Conservation (phyloP, 345 rosid species). For the Fremontodendron californicum region DNA sequence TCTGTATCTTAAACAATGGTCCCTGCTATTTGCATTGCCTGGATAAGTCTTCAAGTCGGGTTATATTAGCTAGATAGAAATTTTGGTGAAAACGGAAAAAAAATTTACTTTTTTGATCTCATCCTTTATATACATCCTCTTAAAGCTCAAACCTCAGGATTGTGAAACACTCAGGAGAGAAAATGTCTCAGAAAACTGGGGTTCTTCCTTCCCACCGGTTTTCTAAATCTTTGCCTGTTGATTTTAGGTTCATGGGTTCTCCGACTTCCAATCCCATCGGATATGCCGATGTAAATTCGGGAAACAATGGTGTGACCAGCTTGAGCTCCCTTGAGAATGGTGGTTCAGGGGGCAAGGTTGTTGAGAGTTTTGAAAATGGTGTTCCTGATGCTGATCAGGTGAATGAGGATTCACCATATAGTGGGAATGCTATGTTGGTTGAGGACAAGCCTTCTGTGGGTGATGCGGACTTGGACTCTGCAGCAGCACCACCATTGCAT, state of each 20-base stretch:
- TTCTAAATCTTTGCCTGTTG: conserved; percentile 63
- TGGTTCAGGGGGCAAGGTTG: conserved; percentile 31
- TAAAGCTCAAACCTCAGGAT: conserved; percentile 33
- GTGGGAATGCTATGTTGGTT: conserved; percentile 30
- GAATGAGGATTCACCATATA: conserved; percentile 81
- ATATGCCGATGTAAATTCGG: conserved; percentile 21
- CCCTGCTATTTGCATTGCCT: conserved; percentile 54
- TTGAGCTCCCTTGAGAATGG: conserved; percentile 41
- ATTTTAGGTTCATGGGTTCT: conserved; percentile 51
- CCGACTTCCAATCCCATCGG: conserved; percentile 39
- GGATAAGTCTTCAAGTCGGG: conserved; percentile 49
- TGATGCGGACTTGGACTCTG: conserved; percentile 48
- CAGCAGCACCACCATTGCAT: conserved; percentile 40
- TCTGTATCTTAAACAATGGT: conserved; percentile 48
- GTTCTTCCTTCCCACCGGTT: conserved; percentile 48
- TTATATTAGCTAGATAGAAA: conserved; percentile 37
- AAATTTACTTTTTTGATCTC: conserved; percentile 30
- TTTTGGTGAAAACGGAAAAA: conserved; percentile 33
- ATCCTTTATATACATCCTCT: conserved; percentile 22
- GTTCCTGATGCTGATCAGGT: conserved; percentile 27
- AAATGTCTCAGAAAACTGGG: conserved; percentile 49
- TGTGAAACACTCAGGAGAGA: conserved; percentile 18
- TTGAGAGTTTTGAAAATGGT: conserved; percentile 30
- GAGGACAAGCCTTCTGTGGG: conserved; percentile 48
- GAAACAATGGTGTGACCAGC: conserved; percentile 14